Evolutionary conservation across 2,329 filamentous ascomycete genomes (phyloP).

Genomic region (Elsinoe fawcettii): DNA sequence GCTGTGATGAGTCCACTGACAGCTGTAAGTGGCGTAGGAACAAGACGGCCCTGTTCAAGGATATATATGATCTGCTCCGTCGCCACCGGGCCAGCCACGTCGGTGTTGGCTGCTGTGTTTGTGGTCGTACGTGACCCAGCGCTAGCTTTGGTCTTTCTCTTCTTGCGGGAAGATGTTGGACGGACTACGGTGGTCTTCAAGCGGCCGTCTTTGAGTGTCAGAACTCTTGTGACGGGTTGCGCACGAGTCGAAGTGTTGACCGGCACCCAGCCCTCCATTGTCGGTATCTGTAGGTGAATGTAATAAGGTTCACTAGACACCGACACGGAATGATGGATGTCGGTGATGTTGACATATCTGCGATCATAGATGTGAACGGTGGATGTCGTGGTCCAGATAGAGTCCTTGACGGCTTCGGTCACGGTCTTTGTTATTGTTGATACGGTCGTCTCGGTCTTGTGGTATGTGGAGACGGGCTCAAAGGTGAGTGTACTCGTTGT

Average conservation of each 20-base stretch:
- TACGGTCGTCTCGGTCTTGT: slow-evolving; percentile 7
- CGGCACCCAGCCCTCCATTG: slow-evolving; percentile 6
- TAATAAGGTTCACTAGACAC: not conserved
- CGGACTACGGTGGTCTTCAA: not conserved
- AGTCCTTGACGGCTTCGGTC: not conserved
- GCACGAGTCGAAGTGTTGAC: slow-evolving; percentile 1
- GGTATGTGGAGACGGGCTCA: not conserved
- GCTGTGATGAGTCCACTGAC: slow-evolving; percentile 5
- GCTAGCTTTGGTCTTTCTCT: not conserved
- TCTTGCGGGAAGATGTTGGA: not conserved
- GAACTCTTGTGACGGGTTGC: not conserved
- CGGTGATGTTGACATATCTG: slow-evolving; percentile 7
- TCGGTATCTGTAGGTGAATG: slow-evolving; percentile 8
- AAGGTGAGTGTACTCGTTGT: not conserved
- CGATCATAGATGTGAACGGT: slow-evolving; percentile 9
- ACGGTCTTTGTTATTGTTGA: slow-evolving; percentile 14
- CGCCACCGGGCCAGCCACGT: not conserved
- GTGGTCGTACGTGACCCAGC: not conserved
- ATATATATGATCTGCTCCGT: slow-evolving; percentile 12
- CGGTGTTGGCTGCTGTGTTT: not conserved
- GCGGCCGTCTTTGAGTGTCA: not conserved
- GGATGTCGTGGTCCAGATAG: slow-evolving; percentile 7
- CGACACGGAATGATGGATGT: not conserved
- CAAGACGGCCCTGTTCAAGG: not conserved
- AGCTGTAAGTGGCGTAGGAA: slow-evolving; percentile 10